Evolutionary conservation across 2,329 filamentous ascomycete species (phyloP), one percentile per base, ranked within the genome.

Genomic region (Aspergillus proliferans): DNA sequence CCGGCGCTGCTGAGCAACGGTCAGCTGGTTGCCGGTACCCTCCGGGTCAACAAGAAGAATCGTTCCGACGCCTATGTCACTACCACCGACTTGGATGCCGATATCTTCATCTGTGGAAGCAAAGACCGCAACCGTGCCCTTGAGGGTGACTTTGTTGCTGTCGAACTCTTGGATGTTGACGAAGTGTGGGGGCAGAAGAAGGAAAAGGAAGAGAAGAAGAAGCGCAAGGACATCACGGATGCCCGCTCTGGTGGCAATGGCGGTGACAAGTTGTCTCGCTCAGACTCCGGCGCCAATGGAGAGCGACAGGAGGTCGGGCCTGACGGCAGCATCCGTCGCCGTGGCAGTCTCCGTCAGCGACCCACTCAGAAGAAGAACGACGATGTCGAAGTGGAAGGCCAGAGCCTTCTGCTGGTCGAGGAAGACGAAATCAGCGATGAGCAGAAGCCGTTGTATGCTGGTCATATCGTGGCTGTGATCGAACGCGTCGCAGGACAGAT

Each of bases 281-380:
- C 70, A 67, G 80, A 86, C 66, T 79, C 80, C 56, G 76, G 76
- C 48, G 72, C 75, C 39, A 82, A 79, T 59, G 80, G 80, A 51
- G 84, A 86, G 47, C 81, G 85, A 51, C 79, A 80, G 59, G 72
- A 76, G 51, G 70, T 77, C 55, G 78, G 78, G 47, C 76, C 78
- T 47, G 92, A 96, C 61, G 90, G 91, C 62, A 88, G 91, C 52
- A 84, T 98, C 56, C 88, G 92, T 60, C 84, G 93, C 58, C 88
- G 93, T 64, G 93, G 93, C 58, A 97, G 92, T 80, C 81, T 98
- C 59, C 86, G 93, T 64, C 93, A 97, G 75, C 87, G 93, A 47
- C 93, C 93, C 7, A 97, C 92, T 0, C 93, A 98, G 73, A 98
- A 98, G 84, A 98, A 98, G 82, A 98, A 98, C 56, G 93, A 98